Percentiles rank a stretch among this genome's conserved stretches.
Conservation (phyloP, 2,329 filamentous ascomycete species). For the Neofusicoccum kwambonambiense region DNA sequence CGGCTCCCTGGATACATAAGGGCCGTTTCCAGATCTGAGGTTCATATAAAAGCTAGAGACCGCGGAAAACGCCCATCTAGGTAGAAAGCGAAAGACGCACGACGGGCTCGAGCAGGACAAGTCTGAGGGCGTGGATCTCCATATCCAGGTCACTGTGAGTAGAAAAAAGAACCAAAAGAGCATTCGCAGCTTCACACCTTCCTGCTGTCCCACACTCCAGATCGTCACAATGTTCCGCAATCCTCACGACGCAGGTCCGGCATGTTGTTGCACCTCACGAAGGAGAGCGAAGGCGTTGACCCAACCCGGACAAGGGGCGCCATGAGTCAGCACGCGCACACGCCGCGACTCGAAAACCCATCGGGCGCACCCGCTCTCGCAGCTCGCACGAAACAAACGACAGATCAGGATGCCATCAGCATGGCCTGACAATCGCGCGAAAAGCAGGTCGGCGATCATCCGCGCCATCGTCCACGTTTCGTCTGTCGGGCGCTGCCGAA, state of each 20-base stretch:
- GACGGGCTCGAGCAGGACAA: no score
- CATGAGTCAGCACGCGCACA: not conserved
- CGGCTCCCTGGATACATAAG: not conserved
- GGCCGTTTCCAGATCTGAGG: no score
- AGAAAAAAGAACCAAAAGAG: not conserved
- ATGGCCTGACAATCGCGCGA: not conserved
- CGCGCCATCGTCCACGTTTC: not conserved
- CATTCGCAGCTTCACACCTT: not conserved
- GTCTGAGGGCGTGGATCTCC: not conserved
- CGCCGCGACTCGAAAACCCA: not conserved
- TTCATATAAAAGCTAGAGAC: not conserved
- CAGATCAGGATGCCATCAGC: not conserved
- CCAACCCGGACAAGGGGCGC: not conserved
- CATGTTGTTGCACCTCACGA: not conserved
- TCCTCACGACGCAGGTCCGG: not conserved
- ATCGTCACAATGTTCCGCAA: not conserved
- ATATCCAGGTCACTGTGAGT: not conserved
- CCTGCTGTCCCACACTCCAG: not conserved
- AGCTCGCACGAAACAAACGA: not conserved
- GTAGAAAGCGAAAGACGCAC: not conserved
- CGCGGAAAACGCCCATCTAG: no score
- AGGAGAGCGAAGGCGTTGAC: not conserved
- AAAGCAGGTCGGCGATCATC: not conserved
- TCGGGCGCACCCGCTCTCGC: not conserved
- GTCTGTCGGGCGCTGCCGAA: slow-evolving; percentile 3